Base-by-base conservation (phyloP, 495 filamentous ascomycete genomes). In the Annulohypoxylon stygium region DNA sequence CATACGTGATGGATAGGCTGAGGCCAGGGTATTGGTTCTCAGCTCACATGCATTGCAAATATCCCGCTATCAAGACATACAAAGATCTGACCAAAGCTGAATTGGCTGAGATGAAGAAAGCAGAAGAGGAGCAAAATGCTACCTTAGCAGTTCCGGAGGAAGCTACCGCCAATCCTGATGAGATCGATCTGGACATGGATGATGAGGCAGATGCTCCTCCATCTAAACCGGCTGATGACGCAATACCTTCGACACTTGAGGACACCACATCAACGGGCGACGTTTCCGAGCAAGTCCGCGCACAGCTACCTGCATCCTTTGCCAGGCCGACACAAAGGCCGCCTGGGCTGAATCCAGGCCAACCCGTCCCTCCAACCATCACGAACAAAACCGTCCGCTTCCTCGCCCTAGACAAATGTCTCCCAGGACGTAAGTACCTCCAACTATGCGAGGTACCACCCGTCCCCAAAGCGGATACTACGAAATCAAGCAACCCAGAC, bases 21-120 rank as follows among this genome's bases (percentile, higher is more conserved):
- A 86, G 93, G 36, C 96, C 96, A 3, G 82, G 86, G 0, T 92
- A 93, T 76, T 99, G 96, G 96, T 97, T 98, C 79, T 93, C 94
- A 8, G 96, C 94, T 1, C 96, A 99, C 79, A 69, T 98, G 78
- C 96, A 99, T 80, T 89, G 91, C 78, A 94, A 93, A 75, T 98
- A 91, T 74, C 78, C 90, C 2, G 95, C 95, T 8, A 76, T 90
- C 2, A 88, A 96, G 66, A 80, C 86, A 0, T 92, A 96, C 78
- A 83, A 85, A 16, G 58, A 68, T 6, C 75, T 77, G 12, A 79
- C 84, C 1, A 77, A 70, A 4, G 41, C 61, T 1, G 70, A 43
- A 4, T 47, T 60, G 36, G 33, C 55, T 33, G 50, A 53, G 8
- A 54, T 61, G 54, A 30, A 41, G 57, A 11, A 59, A 10, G 61